Conservation (phyloP, 345 rosid genomes). For the Lepidium aucheri region DNA sequence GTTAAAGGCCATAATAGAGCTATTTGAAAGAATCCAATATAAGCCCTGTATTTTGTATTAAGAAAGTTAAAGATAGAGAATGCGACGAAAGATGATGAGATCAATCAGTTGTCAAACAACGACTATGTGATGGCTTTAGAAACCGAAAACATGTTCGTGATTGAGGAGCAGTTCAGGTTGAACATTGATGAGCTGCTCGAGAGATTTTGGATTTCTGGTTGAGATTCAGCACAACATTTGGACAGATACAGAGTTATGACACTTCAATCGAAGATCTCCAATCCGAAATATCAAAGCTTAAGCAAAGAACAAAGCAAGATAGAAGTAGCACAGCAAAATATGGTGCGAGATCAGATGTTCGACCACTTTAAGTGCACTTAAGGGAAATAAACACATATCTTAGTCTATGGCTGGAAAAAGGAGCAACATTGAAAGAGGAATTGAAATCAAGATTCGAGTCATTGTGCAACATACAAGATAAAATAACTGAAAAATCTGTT, state of each 20-base stretch:
- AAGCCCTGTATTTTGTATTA: no score
- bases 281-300: conserved; percentile 51
- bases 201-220: conserved; percentile 98
- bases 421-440: conserved; percentile 60
- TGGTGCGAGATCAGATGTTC: conserved; percentile 55
- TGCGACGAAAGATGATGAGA: conserved; percentile 68
- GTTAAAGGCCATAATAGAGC: no score
- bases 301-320: conserved; percentile 51
- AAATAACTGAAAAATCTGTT: no score
- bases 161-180: conserved; percentile 67
- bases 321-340: conserved; percentile 43
- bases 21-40: no score
- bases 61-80: conserved; percentile 45
- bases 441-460: conserved; percentile 70
- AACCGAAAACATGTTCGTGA: conserved; percentile 30
- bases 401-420: conserved; percentile 68
- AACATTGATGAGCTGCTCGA: conserved; percentile 72
- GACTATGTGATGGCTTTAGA: conserved; percentile 33
- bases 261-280: conserved; percentile 64
- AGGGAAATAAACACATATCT: conserved; percentile 68
- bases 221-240: conserved; percentile 72
- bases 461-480: conserved; percentile 68
- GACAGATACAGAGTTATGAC: conserved; percentile 74
- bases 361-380: conserved; percentile 63
- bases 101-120: conserved; percentile 31